Percentiles rank a stretch among this genome's conserved stretches.
phyloP scores from a whole-genome alignment of 352 stramenopile species.

The Phytopythium vexans region DNA sequence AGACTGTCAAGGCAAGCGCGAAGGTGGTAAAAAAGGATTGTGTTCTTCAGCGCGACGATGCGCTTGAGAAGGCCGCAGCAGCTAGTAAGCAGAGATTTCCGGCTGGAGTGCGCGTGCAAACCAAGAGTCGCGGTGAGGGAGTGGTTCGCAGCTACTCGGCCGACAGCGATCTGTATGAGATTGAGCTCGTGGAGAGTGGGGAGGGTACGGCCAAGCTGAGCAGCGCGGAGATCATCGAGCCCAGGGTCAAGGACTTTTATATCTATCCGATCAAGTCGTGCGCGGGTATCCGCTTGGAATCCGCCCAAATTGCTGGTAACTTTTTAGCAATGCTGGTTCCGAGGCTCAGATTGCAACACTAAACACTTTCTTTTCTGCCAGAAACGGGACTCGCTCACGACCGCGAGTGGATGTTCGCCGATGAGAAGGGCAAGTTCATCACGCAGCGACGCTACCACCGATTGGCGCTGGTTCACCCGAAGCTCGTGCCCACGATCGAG shows the following conservation, averaged over 20 bases:
- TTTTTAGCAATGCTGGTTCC: constrained; percentile 1
- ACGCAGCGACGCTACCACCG: constrained; percentile 63
- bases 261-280: constrained; percentile 89
- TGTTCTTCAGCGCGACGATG: constrained; percentile 31
- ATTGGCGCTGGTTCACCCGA: constrained; percentile 60
- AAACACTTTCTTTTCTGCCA: constrained; percentile 2
- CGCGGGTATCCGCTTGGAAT: constrained; percentile 45
- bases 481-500: constrained; percentile 45
- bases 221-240: constrained; percentile 20
- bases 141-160: constrained; percentile 25
- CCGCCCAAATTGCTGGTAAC: constrained; percentile 34
- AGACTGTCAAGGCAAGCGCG: neutral
- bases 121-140: constrained; percentile 6
- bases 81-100: constrained; percentile 17
- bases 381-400: constrained; percentile 63
- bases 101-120: constrained; percentile 16
- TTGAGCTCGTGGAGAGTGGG: constrained; percentile 10
- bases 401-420: constrained; percentile 75
- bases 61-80: constrained; percentile 19
- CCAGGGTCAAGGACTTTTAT: constrained; percentile 42
- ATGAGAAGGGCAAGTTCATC: constrained; percentile 64
- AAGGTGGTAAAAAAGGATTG: constrained; percentile 3
- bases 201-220: constrained; percentile 13
- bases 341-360: neutral
- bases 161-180: constrained; percentile 22